phyloP scores from a whole-genome alignment of 257 asterid genomes.

The Rehmannia glutinosa region DNA sequence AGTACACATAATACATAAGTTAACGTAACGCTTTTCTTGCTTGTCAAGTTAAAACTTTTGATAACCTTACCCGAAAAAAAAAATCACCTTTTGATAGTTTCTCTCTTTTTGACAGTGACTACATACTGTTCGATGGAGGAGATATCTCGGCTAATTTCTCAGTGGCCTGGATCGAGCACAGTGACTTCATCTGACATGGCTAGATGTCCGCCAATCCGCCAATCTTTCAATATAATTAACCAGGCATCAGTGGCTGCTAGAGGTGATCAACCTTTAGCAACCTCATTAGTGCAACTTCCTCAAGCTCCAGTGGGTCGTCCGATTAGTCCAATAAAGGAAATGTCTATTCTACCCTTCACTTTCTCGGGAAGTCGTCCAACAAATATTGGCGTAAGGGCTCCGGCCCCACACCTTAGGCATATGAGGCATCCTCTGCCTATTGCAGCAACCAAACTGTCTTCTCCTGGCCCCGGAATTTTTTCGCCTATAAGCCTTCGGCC shows the following conservation, averaged over 20 bases:
- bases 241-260: not conserved
- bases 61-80: too few relatives aligned
- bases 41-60: too few relatives aligned
- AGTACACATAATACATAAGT: too few relatives aligned
- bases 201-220: not conserved
- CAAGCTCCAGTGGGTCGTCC: not conserved
- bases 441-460: not conserved
- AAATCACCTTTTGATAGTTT: not conserved
- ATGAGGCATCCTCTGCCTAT: not conserved
- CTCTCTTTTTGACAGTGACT: constrained; percentile 14
- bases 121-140: constrained; percentile 16
- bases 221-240: not conserved
- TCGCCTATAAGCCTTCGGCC: constrained; percentile 6
- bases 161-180: not conserved
- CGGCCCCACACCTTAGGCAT: constrained; percentile 53
- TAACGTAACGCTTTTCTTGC: too few relatives aligned
- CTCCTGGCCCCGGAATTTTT: not conserved
- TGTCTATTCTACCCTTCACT: not conserved
- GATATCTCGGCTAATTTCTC: constrained; percentile 6
- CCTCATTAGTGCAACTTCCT: not conserved
- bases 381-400: constrained; percentile 20
- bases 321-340: not conserved
- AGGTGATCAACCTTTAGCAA: not conserved
- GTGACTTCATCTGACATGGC: not conserved
- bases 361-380: not conserved